Base-by-base conservation (phyloP, 1,139 yeast species). In the Eremothecium gossypii region DNA sequence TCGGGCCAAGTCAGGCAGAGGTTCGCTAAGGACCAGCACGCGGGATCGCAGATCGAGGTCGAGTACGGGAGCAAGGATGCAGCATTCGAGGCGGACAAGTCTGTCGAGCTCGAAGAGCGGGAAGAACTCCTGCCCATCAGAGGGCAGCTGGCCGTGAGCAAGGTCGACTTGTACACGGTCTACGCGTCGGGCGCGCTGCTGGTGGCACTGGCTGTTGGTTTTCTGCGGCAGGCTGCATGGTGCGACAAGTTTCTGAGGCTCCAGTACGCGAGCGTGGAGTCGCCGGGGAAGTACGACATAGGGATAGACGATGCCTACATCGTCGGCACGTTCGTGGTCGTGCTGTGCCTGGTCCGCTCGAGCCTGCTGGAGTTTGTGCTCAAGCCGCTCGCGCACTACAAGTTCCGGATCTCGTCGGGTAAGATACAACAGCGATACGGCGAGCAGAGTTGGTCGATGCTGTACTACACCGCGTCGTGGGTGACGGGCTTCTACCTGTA, bases 401-500 rank as follows among this genome's bases (percentile, higher is more conserved):
- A 57, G 34, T 64, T 69, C 43, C 67, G 74, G 12, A 77, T 83
- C 44, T 62, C 63, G 35, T 67, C 73, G 1, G 59, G 58, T 11
- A 79, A 76, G 55, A 74, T 79, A 2, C 66, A 69, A 36, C 74
- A 74, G 41, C 71, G 96, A 48, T 86, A 83, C 56, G 82, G 86
- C 42, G 96, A 87, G 64, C 96, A 86, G 66, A 79, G 87, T 45
- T 87, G 96, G 95, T 69, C 77, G 30, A 63, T 76, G 30, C 57
- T 75, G n/a, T 84, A 81, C 59, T 84, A 78, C 61, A 50, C 73
- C 8, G 51, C 65, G 11, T 74, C 84, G 9, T 80, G 80, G 61
- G 44, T 60, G 1, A 66, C 66, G 49, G 95, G 95, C 0, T 66
- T 74, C 46, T 69, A 68, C 46, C 66, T 86, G 29, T 78, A 81